phyloP scores from a whole-genome alignment of 495 filamentous ascomycete species.

The Cladorrhinum samala region DNA sequence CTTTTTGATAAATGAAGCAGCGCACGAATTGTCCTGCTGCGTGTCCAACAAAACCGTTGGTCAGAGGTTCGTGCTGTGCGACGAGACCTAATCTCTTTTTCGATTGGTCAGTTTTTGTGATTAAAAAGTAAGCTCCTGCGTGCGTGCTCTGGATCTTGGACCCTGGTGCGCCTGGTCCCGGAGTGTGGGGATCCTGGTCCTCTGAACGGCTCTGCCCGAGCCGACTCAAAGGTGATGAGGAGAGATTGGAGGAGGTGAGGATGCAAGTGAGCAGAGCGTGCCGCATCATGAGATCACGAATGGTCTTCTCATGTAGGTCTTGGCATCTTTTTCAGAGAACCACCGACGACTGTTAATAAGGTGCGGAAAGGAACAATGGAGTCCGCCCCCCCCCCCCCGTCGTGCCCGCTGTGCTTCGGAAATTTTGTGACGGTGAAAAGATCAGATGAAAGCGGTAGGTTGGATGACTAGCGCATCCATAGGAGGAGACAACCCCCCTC shows the following conservation, averaged over 20 bases:
- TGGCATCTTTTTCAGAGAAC: background rate
- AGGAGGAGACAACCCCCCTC: background rate
- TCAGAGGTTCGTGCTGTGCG: no score
- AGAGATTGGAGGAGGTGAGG: background rate
- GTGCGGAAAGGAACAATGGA: background rate
- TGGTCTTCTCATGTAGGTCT: background rate
- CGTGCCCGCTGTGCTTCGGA: constrained; percentile 8
- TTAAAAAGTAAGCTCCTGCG: background rate
- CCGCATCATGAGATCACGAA: background rate
- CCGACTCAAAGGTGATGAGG: background rate
- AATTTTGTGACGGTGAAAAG: constrained; percentile 15
- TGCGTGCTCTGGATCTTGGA: background rate
- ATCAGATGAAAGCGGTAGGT: constrained; percentile 17
- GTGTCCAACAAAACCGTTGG: background rate
- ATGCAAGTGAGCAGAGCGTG: no score
- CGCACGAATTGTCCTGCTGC: background rate
- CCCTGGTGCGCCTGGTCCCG: background rate
- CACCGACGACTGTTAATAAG: background rate
- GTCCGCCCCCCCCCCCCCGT: constrained; percentile 5
- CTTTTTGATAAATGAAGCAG: background rate
- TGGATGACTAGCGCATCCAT: constrained; percentile 4
- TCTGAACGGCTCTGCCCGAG: background rate
- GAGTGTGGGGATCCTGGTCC: background rate
- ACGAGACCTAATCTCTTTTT: no score
- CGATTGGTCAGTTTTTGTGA: background rate